A percentile compares a stretch with the other conserved stretches of the same genome.
phyloP scores from a whole-genome alignment of 2,329 filamentous ascomycete genomes.

The Epichloe baconii region DNA sequence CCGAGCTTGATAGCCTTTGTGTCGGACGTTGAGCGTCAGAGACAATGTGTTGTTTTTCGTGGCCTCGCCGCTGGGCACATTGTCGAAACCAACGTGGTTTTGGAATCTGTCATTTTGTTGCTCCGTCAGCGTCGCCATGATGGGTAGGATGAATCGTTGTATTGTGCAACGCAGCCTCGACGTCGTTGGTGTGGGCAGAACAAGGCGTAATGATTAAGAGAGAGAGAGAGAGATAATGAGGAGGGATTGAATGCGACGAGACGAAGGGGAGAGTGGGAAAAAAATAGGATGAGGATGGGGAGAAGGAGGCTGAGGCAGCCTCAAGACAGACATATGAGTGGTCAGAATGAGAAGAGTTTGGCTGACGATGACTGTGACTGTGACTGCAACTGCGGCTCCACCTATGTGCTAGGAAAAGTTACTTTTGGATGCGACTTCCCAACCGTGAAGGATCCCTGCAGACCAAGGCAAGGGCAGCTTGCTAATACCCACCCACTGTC shows the following conservation, averaged over 20 bases:
- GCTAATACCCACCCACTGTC: no score
- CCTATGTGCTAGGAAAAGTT: not conserved
- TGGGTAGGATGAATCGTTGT: constrained; percentile 2
- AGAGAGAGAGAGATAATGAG: not conserved
- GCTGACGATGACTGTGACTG: not conserved
- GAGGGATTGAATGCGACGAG: not conserved
- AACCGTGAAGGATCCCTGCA: not conserved
- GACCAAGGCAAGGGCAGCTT: not conserved
- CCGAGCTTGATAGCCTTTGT: constrained; percentile 71
- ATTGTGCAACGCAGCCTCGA: not conserved
- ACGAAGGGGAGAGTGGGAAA: not conserved
- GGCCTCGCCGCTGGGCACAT: constrained; percentile 42
- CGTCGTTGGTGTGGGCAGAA: not conserved
- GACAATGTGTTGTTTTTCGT: constrained; percentile 50
- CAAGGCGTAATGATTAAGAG: not conserved
- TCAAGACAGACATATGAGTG: not conserved
- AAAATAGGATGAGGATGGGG: not conserved
- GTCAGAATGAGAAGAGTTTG: not conserved
- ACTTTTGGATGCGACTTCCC: not conserved
- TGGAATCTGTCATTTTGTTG: constrained; percentile 37
- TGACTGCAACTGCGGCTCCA: constrained; percentile 1
- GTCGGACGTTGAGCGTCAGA: constrained; percentile 72
- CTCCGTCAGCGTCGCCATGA: constrained; percentile 32
- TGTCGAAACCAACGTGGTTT: constrained; percentile 48
- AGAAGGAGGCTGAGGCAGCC: not conserved